Percentiles rank a stretch among this genome's conserved stretches.
Conservation (phyloP, 2,329 filamentous ascomycete genomes). For the Diplodia scrobiculata region DNA sequence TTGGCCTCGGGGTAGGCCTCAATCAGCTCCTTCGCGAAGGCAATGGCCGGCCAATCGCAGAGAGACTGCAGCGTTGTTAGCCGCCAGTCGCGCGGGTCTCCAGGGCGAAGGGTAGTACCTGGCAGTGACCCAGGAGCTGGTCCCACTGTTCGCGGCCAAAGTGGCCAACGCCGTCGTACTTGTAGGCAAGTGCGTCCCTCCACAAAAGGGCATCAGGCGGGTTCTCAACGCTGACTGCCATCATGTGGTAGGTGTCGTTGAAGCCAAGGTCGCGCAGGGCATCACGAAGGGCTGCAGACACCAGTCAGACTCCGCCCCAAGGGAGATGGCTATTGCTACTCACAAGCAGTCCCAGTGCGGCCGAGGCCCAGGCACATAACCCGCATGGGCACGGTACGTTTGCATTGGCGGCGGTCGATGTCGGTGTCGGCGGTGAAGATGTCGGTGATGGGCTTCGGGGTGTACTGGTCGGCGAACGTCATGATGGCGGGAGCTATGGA, state of each 20-base stretch:
- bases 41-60: constrained; percentile 38
- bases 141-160: constrained; percentile 50
- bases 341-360: constrained; percentile 70
- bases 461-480: constrained; percentile 37
- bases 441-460: constrained; percentile 57
- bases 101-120: constrained; percentile 32
- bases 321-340: constrained; percentile 42
- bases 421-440: constrained; percentile 67
- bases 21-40: constrained; percentile 38
- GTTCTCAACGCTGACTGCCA: constrained; percentile 69
- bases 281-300: constrained; percentile 56
- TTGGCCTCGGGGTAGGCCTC: constrained; percentile 42
- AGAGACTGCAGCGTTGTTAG: constrained; percentile 30
- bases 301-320: constrained; percentile 35
- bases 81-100: not conserved
- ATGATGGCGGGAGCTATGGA: not conserved
- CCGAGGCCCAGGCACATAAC: constrained; percentile 70
- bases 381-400: constrained; percentile 70
- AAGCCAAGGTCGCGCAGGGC: constrained; percentile 36
- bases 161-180: constrained; percentile 61
- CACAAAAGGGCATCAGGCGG: constrained; percentile 68
- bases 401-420: constrained; percentile 67
- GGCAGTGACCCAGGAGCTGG: constrained; percentile 50
- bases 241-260: constrained; percentile 53
- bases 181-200: constrained; percentile 67